Evolutionary conservation across 1,284 basidiomycete genomes (phyloP), one percentile per base, ranked within the genome.

Genomic region (Ceratobasidium sp.): DNA sequence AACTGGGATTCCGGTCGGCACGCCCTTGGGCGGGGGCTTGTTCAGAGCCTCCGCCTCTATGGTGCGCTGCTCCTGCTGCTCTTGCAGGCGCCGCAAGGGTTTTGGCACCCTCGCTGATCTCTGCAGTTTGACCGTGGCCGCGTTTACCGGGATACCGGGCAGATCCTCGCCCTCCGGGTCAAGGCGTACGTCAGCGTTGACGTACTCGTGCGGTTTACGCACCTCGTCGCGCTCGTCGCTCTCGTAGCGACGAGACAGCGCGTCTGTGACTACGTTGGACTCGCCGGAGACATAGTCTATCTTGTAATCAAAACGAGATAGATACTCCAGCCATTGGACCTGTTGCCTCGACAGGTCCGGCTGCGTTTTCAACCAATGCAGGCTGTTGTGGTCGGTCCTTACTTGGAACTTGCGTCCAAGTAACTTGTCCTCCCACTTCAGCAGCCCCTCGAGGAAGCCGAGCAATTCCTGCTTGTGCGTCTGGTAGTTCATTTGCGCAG

Each of bases 391-490:
- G 78, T 88, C 85, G 0, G 85, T 87, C 0, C 85, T 80, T 0
- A 87, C 80, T n/a, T 81, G 81, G 9, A 87, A 80, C 2, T 64
- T 42, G 1, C 80, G 77, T 0, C 86, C 84, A 6, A 86, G 77
- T 0, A 87, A 79, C 52, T 84, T 84, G 64, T 85, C 85, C 62
- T 86, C 84, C 84, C 84, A 86, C 74, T 84, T 85, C 0, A 83
- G 70, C 0, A 87, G 80, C 0, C 83, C 84, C 80, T 86, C 84
- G 44, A 46, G 44, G 44, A 46, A 5, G 13, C 44, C 86, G 1
- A 88, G 77, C 0, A 84, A 83, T 65, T 88, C 86, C 4, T 82
- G 84, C 66, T 88, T 81, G 61, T 87, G 84, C 0, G 86, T 82
- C 0, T 83, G 83, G 62, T 87, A 87, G 48, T 86, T 87, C 78